A percentile compares a stretch with the other conserved stretches of the same genome.
These are phyloP conservation scores for Eucalyptus cloeziana DNA, from an alignment of 345 rosid species.

Conservation along the genomic window DNA sequence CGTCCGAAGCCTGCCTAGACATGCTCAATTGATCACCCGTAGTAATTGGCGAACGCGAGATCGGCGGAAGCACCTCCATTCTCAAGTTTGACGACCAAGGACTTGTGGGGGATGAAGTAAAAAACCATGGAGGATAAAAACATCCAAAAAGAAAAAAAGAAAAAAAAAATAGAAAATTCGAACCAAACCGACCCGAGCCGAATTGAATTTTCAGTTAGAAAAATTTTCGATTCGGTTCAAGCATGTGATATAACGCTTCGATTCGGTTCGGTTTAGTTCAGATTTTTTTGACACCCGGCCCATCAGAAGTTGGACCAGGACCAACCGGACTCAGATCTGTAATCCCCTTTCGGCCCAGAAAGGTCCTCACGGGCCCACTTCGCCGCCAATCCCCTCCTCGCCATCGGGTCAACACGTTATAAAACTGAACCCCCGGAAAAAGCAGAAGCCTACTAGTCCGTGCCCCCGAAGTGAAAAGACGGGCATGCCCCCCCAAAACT, in stretches of 20 bases:
- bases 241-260: too few species aligned
- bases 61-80: too few species aligned
- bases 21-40: not conserved
- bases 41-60: not conserved
- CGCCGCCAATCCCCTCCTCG: not conserved
- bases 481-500: not conserved
- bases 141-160: too few species aligned
- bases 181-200: too few species aligned
- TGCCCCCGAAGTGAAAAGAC: not conserved
- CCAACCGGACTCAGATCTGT: not conserved
- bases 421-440: not conserved
- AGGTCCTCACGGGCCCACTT: not conserved
- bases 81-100: not conserved
- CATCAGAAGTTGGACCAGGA: not conserved
- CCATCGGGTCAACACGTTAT: not conserved
- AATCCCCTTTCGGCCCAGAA: not conserved
- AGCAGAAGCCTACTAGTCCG: not conserved
- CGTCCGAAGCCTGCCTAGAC: not conserved
- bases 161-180: too few species aligned
- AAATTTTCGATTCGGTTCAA: rapidly evolving
- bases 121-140: too few species aligned
- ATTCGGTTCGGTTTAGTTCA: too few species aligned
- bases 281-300: not conserved
- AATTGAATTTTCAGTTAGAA: too few species aligned
- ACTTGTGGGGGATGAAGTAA: too few species aligned